phyloP scores from a whole-genome alignment of 805 yeast genomes.

The Candida methanosorbosa region DNA sequence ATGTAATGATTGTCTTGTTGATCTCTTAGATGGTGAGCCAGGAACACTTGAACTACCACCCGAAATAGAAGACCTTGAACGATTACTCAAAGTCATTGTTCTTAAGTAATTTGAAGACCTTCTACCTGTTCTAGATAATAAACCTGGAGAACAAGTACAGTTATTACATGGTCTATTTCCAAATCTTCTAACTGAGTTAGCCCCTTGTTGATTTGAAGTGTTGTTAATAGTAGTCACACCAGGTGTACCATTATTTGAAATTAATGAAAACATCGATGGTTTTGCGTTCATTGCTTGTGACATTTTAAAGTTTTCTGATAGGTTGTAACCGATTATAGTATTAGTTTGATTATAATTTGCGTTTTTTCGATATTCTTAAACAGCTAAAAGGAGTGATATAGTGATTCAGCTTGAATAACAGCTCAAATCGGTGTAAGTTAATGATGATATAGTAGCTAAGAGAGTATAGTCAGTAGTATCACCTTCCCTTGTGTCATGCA shows the following conservation, averaged over 20 bases:
- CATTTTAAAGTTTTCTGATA: conserved; percentile 6
- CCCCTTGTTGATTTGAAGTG: conserved; percentile 6
- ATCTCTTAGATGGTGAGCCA: conserved; percentile 1
- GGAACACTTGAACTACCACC: conserved; percentile 20
- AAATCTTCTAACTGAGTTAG: background rate
- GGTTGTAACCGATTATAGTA: no score
- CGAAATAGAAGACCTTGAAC: conserved; percentile 4
- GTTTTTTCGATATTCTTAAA: no score
- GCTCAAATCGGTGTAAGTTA: no score
- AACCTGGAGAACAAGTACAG: conserved; percentile 82
- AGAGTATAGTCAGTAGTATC: no score
- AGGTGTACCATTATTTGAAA: conserved; percentile 22
- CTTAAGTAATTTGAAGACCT: conserved; percentile 39
- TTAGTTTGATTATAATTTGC: no score
- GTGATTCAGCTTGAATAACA: no score
- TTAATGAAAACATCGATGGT: conserved; percentile 34
- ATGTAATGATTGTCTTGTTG: conserved; percentile 2
- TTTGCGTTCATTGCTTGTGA: conserved; percentile 25
- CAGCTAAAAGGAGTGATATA: no score
- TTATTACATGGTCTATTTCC: conserved; percentile 47
- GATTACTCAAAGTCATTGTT: conserved; percentile 19
- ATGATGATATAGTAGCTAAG: no score
- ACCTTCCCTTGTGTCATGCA: no score
- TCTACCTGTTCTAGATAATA: conserved; percentile 57
- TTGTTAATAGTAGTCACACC: conserved; percentile 22